Conservation (phyloP, 2,329 filamentous ascomycete genomes). For the Lasiodiplodia gonubiensis region DNA sequence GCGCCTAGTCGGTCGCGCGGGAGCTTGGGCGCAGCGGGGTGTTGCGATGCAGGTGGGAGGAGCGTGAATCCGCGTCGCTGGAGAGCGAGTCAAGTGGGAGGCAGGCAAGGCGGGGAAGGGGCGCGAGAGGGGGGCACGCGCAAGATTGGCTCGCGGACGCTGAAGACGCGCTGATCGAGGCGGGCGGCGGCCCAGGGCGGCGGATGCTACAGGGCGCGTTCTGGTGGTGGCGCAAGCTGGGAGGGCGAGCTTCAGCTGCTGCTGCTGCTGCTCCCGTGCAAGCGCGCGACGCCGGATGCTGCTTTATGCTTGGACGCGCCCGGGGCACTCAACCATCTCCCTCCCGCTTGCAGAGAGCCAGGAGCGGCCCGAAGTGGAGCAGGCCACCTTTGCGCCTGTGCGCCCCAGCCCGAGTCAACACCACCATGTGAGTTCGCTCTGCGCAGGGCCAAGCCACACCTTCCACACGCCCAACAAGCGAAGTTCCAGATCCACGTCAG, state of each 20-base stretch:
- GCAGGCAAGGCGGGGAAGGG: conserved; percentile 17
- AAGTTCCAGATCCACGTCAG: conserved; percentile 29
- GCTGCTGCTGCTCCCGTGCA: background rate
- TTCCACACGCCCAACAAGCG: conserved; percentile 22
- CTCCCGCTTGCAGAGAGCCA: conserved; percentile 16
- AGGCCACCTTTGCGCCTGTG: background rate
- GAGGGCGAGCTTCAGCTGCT: conserved; percentile 2
- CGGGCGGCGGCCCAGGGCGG: conserved; percentile 4
- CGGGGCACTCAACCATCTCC: conserved; percentile 20
- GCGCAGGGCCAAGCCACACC: conserved; percentile 26
- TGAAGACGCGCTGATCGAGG: conserved; percentile 20
- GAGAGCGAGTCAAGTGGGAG: conserved; percentile 24
- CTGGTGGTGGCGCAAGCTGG: conserved; percentile 1
- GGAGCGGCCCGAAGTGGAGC: conserved; percentile 19
- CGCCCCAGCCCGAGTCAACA: conserved; percentile 8
- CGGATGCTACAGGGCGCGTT: background rate
- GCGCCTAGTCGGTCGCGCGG: background rate
- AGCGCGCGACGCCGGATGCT: conserved; percentile 4
- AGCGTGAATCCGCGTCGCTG: conserved; percentile 6
- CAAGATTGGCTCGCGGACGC: conserved; percentile 6
- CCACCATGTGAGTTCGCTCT: conserved; percentile 9
- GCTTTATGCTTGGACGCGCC: conserved; percentile 15
- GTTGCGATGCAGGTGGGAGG: conserved; percentile 6
- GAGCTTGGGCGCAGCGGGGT: background rate
- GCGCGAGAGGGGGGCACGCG: conserved; percentile 11